Base-by-base conservation (phyloP, 495 filamentous ascomycete species). In the Aspergillus diversus region DNA sequence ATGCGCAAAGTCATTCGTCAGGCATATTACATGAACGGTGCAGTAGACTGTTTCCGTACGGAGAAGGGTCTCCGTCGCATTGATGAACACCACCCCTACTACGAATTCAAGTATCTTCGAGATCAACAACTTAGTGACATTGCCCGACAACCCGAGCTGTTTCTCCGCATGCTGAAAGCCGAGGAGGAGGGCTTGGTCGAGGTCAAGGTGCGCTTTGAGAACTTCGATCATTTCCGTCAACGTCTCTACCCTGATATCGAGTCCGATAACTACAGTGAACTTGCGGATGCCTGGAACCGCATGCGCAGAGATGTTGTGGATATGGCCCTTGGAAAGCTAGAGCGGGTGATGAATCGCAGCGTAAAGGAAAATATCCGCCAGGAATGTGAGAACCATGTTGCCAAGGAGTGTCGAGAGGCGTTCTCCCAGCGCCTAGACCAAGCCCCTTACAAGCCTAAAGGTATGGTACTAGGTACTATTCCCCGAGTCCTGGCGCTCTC, bases 101-200 rank as follows among this genome's bases (percentile, higher is more conserved):
- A 97, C 73, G 95, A 97, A 73, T 93, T 99, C 78, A 99, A 99
- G 69, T 99, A 99, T 63, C 87, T 98, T 16, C 85, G 91, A 42
- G 91, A 95, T 66, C 92, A 97, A 71, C 89, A 88, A 50, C 85
- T 97, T 57, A 79, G 78, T 37, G 89, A 95, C 62, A 86, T 98
- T 63, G 90, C 92, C 7, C 84, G 83, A 21, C 87, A 88, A 16
- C 95, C 95, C 9, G 94, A 96, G 66, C 83, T 96, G 51, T 98
- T 91, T 69, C 77, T 99, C 15, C 90, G 91, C 72, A 99, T 99
- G 95, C 86, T 98, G 70, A 95, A 92, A 71, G 95, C 95, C 5
- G 95, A 99, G 75, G 88, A 92, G 66, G 95, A 98, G 70, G 92
- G 93, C 4, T 76, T 98, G 3, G 83, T 98, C 21, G 92, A 97